Percentiles rank a stretch among this genome's conserved stretches.
These are phyloP conservation scores for Teratosphaeriaceae sp. DNA, from an alignment of 2,329 filamentous ascomycete species.

Conservation along the genomic window DNA sequence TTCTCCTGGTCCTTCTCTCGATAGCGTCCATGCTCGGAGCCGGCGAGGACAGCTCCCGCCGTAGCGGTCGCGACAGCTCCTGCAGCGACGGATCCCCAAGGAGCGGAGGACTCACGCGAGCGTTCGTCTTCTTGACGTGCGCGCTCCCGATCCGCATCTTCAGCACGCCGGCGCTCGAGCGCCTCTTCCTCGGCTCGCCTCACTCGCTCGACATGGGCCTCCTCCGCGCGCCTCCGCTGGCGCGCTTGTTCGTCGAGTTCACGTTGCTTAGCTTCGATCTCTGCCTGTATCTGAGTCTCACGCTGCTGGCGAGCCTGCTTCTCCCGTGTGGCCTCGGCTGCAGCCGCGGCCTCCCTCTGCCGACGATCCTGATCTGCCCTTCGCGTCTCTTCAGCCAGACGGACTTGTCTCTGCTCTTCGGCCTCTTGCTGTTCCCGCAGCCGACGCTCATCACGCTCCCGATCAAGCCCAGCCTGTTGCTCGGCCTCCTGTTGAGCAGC, in stretches of 20 bases:
- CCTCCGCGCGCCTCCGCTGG: constrained; percentile 9
- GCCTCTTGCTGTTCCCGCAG: constrained; percentile 8
- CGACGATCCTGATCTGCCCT: constrained; percentile 5
- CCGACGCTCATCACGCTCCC: constrained; percentile 6
- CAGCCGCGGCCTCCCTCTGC: constrained; percentile 7
- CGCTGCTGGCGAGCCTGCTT: constrained; percentile 1
- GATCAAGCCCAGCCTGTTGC: constrained; percentile 10
- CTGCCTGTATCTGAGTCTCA: constrained; percentile 16
- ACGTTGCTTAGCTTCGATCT: constrained; percentile 8
- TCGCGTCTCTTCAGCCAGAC: constrained; percentile 6
- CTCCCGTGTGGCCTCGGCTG: constrained; percentile 7
- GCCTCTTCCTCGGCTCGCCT: constrained; percentile 6
- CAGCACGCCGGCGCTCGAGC: constrained; percentile 1
- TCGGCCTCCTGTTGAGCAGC: constrained; percentile 8
- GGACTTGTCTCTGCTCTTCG: constrained; percentile 7
- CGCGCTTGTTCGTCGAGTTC: constrained; percentile 6
- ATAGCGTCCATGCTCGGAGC: constrained; percentile 12
- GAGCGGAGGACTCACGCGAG: constrained; percentile 15
- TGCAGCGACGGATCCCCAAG: constrained; percentile 33
- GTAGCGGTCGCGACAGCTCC: constrained; percentile 28
- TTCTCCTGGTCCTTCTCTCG: constrained; percentile 15
- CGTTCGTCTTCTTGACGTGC: constrained; percentile 21
- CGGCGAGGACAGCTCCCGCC: constrained; percentile 24
- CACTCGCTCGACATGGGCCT: constrained; percentile 5
- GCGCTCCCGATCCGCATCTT: constrained; percentile 20